Percentiles rank a stretch among this genome's conserved stretches.
These are phyloP conservation scores for Aschersonia sp. DNA, from an alignment of 2,329 filamentous ascomycete species.

Conservation along the genomic window DNA sequence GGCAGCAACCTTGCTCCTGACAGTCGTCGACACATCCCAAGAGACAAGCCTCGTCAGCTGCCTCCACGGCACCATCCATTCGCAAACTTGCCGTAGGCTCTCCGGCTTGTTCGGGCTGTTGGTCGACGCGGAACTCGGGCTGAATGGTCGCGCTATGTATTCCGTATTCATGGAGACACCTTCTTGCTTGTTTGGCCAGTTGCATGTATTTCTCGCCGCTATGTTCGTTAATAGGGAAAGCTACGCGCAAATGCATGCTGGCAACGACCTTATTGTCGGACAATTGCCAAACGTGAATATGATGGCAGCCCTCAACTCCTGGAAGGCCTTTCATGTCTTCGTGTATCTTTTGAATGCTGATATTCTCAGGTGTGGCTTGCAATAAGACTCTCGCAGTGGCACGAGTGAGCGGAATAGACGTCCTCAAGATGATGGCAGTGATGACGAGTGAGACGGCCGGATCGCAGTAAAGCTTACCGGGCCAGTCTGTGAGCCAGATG, in stretches of 20 bases:
- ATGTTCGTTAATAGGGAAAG: conserved; percentile 75
- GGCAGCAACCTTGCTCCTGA: conserved; percentile 17
- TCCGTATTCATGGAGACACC: conserved; percentile 86
- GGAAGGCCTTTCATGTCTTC: conserved; percentile 78
- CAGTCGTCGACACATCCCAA: conserved; percentile 30
- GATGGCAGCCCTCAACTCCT: conserved; percentile 82
- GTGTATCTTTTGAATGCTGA: conserved; percentile 80
- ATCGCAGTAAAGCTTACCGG: conserved; percentile 76
- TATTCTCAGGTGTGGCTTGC: conserved; percentile 81
- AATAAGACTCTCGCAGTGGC: conserved; percentile 79
- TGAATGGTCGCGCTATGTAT: conserved; percentile 98
- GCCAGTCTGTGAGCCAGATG: conserved; percentile 81
- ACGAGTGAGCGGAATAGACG: conserved; percentile 64
- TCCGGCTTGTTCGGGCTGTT: conserved; percentile 24
- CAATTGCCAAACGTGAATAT: conserved; percentile 95
- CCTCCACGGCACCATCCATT: conserved; percentile 18
- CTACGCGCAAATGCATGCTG: conserved; percentile 83
- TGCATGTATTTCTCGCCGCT: conserved; percentile 78
- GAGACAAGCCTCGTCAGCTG: conserved; percentile 25
- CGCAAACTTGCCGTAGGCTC: conserved; percentile 17
- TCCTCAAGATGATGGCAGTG: conserved; percentile 62
- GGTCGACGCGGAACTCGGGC: conserved; percentile 63
- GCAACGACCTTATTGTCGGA: conserved; percentile 91
- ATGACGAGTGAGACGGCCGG: conserved; percentile 89
- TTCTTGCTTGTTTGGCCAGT: conserved; percentile 66